phyloP scores from a whole-genome alignment of 2,329 filamentous ascomycete species.

The Pseudopyricularia javanii region DNA sequence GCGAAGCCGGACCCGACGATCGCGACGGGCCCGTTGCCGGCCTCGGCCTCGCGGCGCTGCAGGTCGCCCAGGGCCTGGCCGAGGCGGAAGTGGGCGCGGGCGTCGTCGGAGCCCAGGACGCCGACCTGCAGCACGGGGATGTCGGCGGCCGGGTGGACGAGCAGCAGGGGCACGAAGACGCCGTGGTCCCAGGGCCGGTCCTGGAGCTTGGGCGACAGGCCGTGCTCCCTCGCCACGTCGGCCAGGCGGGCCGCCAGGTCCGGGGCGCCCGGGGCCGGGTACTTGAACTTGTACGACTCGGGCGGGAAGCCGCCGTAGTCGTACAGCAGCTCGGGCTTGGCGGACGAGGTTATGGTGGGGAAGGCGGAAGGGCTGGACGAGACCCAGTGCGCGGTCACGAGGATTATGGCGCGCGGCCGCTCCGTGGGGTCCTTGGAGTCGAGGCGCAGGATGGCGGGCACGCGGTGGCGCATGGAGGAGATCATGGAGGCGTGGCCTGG shows the following conservation, averaged over 20 bases:
- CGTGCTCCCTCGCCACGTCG: constrained; percentile 30
- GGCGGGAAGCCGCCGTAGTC: constrained; percentile 48
- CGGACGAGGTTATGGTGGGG: constrained; percentile 37
- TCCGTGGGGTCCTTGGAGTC: constrained; percentile 28
- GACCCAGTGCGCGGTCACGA: constrained; percentile 48
- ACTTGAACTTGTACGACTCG: constrained; percentile 41
- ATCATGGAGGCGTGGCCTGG: constrained; percentile 36
- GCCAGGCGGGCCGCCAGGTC: constrained; percentile 36
- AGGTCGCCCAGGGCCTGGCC: constrained; percentile 37
- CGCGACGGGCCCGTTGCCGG: constrained; percentile 41
- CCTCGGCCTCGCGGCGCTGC: constrained; percentile 24
- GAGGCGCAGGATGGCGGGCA: constrained; percentile 43
- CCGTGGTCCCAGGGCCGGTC: constrained; percentile 46
- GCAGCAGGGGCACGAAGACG: constrained; percentile 44
- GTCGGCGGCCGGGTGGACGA: constrained; percentile 37
- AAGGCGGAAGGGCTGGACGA: constrained; percentile 36
- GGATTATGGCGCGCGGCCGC: constrained; percentile 29
- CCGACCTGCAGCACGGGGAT: constrained; percentile 45
- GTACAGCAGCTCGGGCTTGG: constrained; percentile 36
- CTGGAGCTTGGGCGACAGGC: constrained; percentile 27
- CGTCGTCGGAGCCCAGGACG: constrained; percentile 38
- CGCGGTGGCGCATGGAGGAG: constrained; percentile 35
- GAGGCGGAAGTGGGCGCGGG: constrained; percentile 34
- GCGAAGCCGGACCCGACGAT: constrained; percentile 49
- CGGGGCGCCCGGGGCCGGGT: constrained; percentile 42